These are phyloP conservation scores for Sporothrix brunneoviolacea DNA, from an alignment of 2,329 filamentous ascomycete species.

Conservation along the genomic window DNA sequence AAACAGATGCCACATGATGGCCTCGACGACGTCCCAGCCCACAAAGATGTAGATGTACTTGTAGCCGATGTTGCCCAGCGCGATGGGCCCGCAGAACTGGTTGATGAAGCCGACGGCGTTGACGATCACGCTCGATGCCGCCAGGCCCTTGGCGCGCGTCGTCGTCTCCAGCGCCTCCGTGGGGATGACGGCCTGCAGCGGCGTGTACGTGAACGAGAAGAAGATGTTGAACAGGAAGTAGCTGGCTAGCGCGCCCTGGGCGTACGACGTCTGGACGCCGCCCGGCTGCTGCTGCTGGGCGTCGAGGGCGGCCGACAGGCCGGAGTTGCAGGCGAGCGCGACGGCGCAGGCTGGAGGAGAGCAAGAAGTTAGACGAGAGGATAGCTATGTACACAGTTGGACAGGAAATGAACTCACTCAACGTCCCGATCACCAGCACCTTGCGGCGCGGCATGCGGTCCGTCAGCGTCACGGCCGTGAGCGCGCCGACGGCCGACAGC, in stretches of 20 bases:
- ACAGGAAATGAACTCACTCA: too few species aligned
- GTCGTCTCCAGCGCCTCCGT: conserved; percentile 43
- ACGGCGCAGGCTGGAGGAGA: conserved; percentile 35
- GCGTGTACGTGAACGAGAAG: conserved; percentile 45
- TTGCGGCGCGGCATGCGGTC: conserved; percentile 41
- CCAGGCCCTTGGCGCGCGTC: conserved; percentile 47
- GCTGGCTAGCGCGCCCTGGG: conserved; percentile 37
- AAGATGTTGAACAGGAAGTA: conserved; percentile 45
- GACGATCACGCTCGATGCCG: conserved; percentile 35
- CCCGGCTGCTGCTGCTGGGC: conserved; percentile 21
- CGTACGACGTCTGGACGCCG: conserved; percentile 31
- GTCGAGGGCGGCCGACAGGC: conserved; percentile 34
- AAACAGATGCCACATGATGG: conserved; percentile 38
- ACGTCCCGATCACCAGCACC: conserved; percentile 38
- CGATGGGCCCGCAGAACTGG: conserved; percentile 41
- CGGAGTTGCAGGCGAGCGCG: conserved; percentile 39
- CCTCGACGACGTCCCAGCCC: conserved; percentile 40
- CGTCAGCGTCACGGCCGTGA: conserved; percentile 36
- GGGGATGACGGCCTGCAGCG: conserved; percentile 41
- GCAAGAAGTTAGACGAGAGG: neutral
- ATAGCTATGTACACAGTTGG: neutral
- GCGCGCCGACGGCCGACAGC: conserved; percentile 38
- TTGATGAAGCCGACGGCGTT: conserved; percentile 42
- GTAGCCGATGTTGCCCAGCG: conserved; percentile 36
- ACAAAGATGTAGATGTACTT: conserved; percentile 42